A percentile compares a stretch with the other conserved stretches of the same genome.
These are phyloP conservation scores for Ilex asprella DNA, from an alignment of 257 asterid species.

Conservation along the genomic window DNA sequence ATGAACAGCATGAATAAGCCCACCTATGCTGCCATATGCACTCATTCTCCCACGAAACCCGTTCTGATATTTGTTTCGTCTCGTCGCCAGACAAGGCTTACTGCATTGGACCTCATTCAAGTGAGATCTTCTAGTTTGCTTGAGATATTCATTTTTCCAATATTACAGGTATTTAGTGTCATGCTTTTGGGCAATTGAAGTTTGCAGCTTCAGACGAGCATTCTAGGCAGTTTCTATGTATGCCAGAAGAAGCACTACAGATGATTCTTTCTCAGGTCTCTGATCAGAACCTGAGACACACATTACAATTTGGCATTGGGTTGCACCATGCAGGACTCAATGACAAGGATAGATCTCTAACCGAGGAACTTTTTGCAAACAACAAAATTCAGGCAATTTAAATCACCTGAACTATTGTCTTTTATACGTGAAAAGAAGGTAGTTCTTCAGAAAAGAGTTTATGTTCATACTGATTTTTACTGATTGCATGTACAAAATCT, in stretches of 20 bases:
- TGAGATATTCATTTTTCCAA: constrained; percentile 4
- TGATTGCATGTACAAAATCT: constrained; percentile 3
- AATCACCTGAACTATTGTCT: constrained; percentile 9
- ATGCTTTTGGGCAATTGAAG: constrained; percentile 31
- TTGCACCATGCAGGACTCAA: constrained; percentile 96
- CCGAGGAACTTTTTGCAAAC: constrained; percentile 96
- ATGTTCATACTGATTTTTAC: constrained; percentile 12
- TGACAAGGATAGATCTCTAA: constrained; percentile 93
- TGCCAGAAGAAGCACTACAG: constrained; percentile 94
- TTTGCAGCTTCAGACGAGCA: constrained; percentile 97
- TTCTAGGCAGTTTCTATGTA: constrained; percentile 74
- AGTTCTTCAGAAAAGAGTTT: constrained; percentile 9
- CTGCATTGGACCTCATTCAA: constrained; percentile 98
- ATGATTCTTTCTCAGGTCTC: constrained; percentile 90
- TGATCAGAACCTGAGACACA: constrained; percentile 94
- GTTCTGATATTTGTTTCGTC: constrained; percentile 97
- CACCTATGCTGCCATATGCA: constrained; percentile 94
- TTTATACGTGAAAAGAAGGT: constrained; percentile 11
- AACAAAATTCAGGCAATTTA: constrained; percentile 84
- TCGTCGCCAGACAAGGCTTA: constrained; percentile 98
- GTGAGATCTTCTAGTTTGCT: constrained; percentile 32
- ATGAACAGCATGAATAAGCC: constrained; percentile 99
- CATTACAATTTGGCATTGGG: constrained; percentile 96
- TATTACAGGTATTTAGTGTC: constrained; percentile 11
- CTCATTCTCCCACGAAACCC: constrained; percentile 96